Evolutionary conservation across 495 filamentous ascomycete species (phyloP), one percentile per base, ranked within the genome.

Genomic region (Sporormia fimetaria): DNA sequence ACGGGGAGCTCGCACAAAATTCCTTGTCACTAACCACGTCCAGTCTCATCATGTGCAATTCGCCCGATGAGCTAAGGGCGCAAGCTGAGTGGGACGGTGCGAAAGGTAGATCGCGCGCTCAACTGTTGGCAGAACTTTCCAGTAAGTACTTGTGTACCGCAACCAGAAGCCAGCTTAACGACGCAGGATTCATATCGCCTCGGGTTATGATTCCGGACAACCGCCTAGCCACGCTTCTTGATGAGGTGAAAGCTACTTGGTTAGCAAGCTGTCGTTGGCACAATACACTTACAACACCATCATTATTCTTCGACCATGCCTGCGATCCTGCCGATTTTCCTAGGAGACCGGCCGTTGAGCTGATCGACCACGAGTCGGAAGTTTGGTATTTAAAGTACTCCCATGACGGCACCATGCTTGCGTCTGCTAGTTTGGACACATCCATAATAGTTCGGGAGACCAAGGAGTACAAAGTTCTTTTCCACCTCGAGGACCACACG

Each of bases 161-260:
- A 21, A 4, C n/a, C 25, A 1, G 5, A 18, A 14, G 33, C n/a
- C 6, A 37, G 9, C 14, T 37, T 37, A 8, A 41, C 43, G 23
- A 55, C 12, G 9, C 40, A 92, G 85, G 71, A 66, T 94, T 74
- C 22, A 92, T 99, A 42, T 92, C 92, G 3, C 90, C 90, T 1
- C 87, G 85, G n/a, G 82, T 94, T 17, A 96, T 99, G 92, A 83
- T 99, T 34, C 92, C 90, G 4, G 83, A 92, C 51, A 84, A 92
- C 59, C 82, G 90, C 9, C 67, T 99, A n/a, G 85, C 83, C 6
- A 66, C 74, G 18, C 62, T 99, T n/a, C 63, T 99, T 34, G 68
- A 83, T 33, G 74, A 88, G 40, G 74, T 92, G 20, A 94, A 95
- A 55, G 65, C 75, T 33, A 73, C 67, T 38, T 88, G 94, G 61